Percentiles rank a stretch among this genome's conserved stretches.
phyloP scores from a whole-genome alignment of 1,284 basidiomycete species.

The Ganoderma lucidum region DNA sequence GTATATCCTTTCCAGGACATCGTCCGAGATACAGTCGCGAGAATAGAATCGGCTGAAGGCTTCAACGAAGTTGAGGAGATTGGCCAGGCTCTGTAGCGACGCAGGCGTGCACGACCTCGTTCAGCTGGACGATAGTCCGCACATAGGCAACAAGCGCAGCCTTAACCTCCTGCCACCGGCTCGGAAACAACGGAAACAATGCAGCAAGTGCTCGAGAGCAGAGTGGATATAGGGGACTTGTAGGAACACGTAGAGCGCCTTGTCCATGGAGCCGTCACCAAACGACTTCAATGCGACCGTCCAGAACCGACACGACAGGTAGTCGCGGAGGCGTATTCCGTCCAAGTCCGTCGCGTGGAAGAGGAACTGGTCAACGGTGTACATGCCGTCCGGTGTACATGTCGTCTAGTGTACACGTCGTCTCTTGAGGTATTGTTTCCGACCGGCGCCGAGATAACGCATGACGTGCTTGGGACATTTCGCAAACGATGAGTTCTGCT shows the following conservation, averaged over 20 bases:
- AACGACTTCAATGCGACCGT: slow-evolving; percentile 83
- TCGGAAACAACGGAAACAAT: slow-evolving; percentile 90
- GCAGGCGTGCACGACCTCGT: slow-evolving; percentile 78
- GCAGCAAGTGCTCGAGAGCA: slow-evolving; percentile 74
- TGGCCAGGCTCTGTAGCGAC: slow-evolving; percentile 67
- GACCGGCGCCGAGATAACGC: slow-evolving; percentile 64
- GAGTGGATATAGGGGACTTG: slow-evolving; percentile 77
- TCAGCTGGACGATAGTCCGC: slow-evolving; percentile 87
- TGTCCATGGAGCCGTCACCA: slow-evolving; percentile 91
- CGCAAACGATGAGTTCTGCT: slow-evolving; percentile 73
- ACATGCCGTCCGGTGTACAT: too few species aligned
- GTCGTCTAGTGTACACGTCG: too few species aligned
- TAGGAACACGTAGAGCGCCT: slow-evolving; percentile 88
- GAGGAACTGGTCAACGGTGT: slow-evolving; percentile 81
- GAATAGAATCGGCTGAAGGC: too few species aligned
- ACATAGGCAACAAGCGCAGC: slow-evolving; percentile 79
- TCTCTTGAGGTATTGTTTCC: slow-evolving; percentile 63
- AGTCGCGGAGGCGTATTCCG: slow-evolving; percentile 83
- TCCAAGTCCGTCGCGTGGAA: slow-evolving; percentile 90
- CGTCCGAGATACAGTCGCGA: too few species aligned
- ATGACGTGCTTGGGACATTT: slow-evolving; percentile 80
- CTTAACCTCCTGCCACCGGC: slow-evolving; percentile 93
- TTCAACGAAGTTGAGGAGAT: slow-evolving; percentile 78
- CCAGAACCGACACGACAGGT: slow-evolving; percentile 77
- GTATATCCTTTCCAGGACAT: too few species aligned